Evolutionary conservation across 495 filamentous ascomycete genomes (phyloP).

Genomic region (Margaritispora aquatica): DNA sequence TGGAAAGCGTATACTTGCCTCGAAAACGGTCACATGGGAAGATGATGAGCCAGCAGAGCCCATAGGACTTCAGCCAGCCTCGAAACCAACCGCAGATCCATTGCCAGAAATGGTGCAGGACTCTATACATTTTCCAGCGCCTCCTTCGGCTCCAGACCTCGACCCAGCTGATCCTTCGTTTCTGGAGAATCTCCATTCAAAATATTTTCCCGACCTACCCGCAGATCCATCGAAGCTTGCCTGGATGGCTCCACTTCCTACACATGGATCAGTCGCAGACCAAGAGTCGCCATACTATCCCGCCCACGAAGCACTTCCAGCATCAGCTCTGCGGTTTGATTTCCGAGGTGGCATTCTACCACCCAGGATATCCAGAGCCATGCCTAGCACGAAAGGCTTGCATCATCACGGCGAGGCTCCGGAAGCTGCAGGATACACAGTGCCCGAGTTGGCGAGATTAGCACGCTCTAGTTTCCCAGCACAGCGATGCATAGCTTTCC

Average conservation of each 20-base stretch:
- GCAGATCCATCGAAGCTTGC: conserved; percentile 78
- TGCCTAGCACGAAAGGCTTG: conserved; percentile 70
- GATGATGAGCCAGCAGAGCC: conserved; percentile 20
- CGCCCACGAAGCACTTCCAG: conserved; percentile 56
- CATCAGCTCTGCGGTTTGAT: conserved; percentile 80
- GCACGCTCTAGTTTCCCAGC: conserved; percentile 75
- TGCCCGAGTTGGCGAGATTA: conserved; percentile 79
- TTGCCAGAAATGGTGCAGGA: conserved; percentile 29
- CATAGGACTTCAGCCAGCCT: conserved; percentile 11
- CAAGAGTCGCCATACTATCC: conserved; percentile 76
- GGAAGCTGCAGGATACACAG: conserved; percentile 89
- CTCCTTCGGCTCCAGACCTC: conserved; percentile 55
- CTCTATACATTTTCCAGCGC: conserved; percentile 56
- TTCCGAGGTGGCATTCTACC: conserved; percentile 74
- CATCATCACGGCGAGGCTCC: conserved; percentile 95
- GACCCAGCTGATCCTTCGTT: conserved; percentile 80
- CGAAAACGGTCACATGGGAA: conserved; percentile 21
- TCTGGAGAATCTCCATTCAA: conserved; percentile 72
- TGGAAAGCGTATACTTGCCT: conserved; percentile 21
- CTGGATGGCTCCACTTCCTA: conserved; percentile 75
- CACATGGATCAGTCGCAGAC: conserved; percentile 48
- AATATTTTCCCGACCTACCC: conserved; percentile 86
- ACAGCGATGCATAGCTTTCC: conserved; percentile 88
- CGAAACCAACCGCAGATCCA: conserved; percentile 14
- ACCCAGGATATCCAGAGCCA: conserved; percentile 60